Conservation (phyloP, 2,329 filamentous ascomycete species). For the Aspergillus versicolor region DNA sequence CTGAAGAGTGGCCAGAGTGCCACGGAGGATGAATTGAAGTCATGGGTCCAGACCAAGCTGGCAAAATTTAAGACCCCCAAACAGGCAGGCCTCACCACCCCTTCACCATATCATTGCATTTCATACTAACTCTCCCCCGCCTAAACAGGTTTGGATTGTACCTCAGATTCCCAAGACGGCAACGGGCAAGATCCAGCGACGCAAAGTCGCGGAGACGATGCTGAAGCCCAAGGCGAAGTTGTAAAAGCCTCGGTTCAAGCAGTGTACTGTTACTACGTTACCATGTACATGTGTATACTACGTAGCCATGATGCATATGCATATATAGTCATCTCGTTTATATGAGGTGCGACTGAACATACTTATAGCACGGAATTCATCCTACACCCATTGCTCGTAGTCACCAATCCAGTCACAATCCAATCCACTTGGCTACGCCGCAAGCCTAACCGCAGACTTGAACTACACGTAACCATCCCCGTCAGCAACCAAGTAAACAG, state of each 20-base stretch:
- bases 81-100: conserved; percentile 54
- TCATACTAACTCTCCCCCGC: not conserved
- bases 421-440: not conserved
- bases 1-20: conserved; percentile 63
- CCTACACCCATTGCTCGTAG: not conserved
- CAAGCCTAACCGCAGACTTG: conserved; percentile 30
- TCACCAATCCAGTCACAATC: not conserved
- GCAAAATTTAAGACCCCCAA: conserved; percentile 86
- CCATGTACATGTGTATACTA: not conserved
- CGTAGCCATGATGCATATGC: not conserved
- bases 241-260: conserved; percentile 29
- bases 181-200: conserved; percentile 84
- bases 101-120: not conserved
- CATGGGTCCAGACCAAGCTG: conserved; percentile 67
- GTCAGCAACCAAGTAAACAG: not conserved
- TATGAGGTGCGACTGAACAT: not conserved
- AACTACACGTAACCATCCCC: conserved; percentile 21
- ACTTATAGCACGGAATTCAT: not conserved
- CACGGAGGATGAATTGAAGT: conserved; percentile 61
- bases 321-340: not conserved
- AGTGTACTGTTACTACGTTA: not conserved
- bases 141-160: conserved; percentile 69
- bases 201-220: conserved; percentile 85
- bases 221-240: conserved; percentile 55
- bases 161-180: conserved; percentile 86